phyloP scores from a whole-genome alignment of 805 yeast genomes.

The Scheffersomyces lignosus region DNA sequence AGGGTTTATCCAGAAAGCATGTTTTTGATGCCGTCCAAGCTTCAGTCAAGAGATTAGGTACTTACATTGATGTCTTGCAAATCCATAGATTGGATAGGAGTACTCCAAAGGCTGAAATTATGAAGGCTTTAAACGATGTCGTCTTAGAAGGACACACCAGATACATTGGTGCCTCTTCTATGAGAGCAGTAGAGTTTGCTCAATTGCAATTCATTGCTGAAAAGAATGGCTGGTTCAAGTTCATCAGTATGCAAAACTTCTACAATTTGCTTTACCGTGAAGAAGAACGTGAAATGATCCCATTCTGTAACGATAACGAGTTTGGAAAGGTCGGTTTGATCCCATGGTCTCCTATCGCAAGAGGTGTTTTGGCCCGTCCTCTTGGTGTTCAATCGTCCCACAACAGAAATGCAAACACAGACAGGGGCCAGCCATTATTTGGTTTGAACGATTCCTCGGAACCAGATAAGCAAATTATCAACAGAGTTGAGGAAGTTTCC shows the following conservation, averaged over 20 bases:
- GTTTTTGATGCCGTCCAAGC: conserved; percentile 44
- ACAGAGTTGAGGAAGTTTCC: conserved; percentile 57
- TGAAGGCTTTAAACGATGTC: conserved; percentile 56
- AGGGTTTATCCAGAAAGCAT: conserved; percentile 48
- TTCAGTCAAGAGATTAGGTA: conserved; percentile 49
- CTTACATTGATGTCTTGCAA: conserved; percentile 56
- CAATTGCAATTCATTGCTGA: conserved; percentile 59
- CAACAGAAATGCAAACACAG: conserved; percentile 8
- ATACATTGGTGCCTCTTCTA: conserved; percentile 64
- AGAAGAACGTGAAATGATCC: conserved; percentile 63
- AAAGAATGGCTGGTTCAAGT: conserved; percentile 54
- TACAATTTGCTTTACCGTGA: conserved; percentile 59
- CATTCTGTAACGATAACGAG: conserved; percentile 44
- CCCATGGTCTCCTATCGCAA: conserved; percentile 62
- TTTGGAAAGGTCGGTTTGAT: conserved; percentile 53
- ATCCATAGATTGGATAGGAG: conserved; percentile 54
- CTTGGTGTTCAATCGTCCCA: conserved; percentile 3
- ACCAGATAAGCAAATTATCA: conserved; percentile 29
- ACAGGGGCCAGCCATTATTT: conserved; percentile 5
- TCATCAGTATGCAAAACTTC: conserved; percentile 58
- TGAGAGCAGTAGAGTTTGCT: conserved; percentile 57
- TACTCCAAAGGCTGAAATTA: conserved; percentile 52
- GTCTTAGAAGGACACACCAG: conserved; percentile 47
- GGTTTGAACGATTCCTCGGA: conserved; percentile 12
- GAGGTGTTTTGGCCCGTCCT: conserved; percentile 58